A percentile compares a stretch with the other conserved stretches of the same genome.
Evolutionary conservation across 805 yeast species (phyloP).

Genomic region (Sugiyamaella qingdaonensis): DNA sequence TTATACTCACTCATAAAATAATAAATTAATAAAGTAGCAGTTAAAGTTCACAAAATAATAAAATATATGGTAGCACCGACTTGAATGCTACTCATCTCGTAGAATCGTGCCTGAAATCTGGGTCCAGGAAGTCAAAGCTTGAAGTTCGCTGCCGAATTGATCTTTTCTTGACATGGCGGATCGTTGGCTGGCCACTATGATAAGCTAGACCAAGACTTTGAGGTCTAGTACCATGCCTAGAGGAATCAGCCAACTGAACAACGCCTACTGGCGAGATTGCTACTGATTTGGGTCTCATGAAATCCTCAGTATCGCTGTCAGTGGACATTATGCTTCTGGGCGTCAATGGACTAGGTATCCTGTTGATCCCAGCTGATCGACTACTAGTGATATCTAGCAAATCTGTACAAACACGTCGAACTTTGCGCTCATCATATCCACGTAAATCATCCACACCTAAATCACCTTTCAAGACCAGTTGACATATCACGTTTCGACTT

Average conservation of each 20-base stretch:
- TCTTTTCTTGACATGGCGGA: neutral
- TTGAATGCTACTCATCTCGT: neutral
- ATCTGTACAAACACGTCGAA: neutral
- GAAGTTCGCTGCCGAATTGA: conserved; percentile 2
- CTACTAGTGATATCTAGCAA: neutral
- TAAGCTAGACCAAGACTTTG: neutral
- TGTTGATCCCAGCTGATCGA: neutral
- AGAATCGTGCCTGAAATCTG: neutral
- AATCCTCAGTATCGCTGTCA: neutral
- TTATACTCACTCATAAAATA: neutral
- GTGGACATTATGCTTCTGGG: neutral
- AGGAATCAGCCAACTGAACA: neutral
- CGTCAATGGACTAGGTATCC: neutral
- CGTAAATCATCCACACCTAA: neutral
- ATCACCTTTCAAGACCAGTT: conserved; percentile 18
- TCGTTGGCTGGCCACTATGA: neutral
- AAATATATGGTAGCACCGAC: neutral
- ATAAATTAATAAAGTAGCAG: neutral
- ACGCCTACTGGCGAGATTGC: neutral
- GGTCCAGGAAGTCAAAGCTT: conserved; percentile 10
- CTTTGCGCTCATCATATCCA: neutral
- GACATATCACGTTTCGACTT: conserved; percentile 21
- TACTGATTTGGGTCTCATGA: neutral
- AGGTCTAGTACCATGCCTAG: neutral
- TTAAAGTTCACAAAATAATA: too few relatives aligned